phyloP scores from a whole-genome alignment of 2,329 filamentous ascomycete genomes.

The Aspergillus sp. region DNA sequence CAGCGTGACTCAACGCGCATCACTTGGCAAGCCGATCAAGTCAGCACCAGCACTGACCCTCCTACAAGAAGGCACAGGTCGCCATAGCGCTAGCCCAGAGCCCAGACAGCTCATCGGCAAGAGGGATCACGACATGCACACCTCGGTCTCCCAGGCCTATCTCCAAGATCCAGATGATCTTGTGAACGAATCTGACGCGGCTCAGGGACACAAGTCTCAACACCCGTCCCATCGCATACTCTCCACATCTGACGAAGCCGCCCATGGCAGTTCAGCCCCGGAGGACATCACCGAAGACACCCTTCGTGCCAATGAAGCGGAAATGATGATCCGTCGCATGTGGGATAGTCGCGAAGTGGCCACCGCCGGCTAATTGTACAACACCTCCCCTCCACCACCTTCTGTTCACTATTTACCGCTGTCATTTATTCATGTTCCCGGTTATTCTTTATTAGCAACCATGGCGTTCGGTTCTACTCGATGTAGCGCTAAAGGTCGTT shows the following conservation, averaged over 20 bases:
- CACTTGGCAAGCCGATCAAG: constrained; percentile 36
- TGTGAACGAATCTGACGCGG: constrained; percentile 28
- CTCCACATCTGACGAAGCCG: constrained; percentile 38
- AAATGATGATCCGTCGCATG: constrained; percentile 46
- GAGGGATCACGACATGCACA: constrained; percentile 25
- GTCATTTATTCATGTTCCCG: background rate
- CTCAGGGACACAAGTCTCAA: constrained; percentile 25
- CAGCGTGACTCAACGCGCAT: constrained; percentile 18
- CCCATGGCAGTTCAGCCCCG: constrained; percentile 22
- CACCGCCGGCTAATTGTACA: constrained; percentile 31
- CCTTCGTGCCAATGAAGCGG: constrained; percentile 31
- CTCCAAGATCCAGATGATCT: constrained; percentile 37
- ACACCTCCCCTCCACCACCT: background rate
- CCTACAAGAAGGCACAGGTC: constrained; percentile 26
- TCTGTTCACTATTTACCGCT: constrained; percentile 4
- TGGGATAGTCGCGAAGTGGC: constrained; percentile 48
- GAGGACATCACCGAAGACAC: constrained; percentile 28
- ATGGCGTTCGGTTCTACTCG: constrained; percentile 10
- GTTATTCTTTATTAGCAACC: background rate
- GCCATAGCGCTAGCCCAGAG: constrained; percentile 24
- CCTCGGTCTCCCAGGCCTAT: constrained; percentile 31
- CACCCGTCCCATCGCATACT: constrained; percentile 38
- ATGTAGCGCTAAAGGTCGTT: constrained; percentile 21
- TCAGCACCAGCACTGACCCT: constrained; percentile 38
- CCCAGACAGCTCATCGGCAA: constrained; percentile 25